These are phyloP conservation scores for Lecanosticta acicola DNA, from an alignment of 2,329 filamentous ascomycete genomes.

Conservation along the genomic window DNA sequence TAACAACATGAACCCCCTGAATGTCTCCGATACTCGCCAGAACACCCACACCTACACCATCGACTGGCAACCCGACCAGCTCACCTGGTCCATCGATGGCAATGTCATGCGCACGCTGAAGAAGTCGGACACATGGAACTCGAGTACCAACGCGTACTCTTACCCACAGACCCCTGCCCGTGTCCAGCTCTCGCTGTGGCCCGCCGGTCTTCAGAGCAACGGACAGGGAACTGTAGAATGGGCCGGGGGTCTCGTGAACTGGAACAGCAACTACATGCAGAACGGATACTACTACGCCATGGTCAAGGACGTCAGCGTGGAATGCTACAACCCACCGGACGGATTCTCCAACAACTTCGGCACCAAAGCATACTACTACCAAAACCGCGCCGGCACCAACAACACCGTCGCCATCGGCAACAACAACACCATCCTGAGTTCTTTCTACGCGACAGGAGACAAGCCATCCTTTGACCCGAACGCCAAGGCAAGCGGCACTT, in stretches of 20 bases:
- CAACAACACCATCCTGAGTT: constrained; percentile 69
- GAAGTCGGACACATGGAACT: constrained; percentile 78
- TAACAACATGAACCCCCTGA: constrained; percentile 67
- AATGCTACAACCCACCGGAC: constrained; percentile 80
- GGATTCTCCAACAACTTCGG: constrained; percentile 55
- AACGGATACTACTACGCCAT: constrained; percentile 85
- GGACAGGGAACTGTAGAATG: constrained; percentile 79
- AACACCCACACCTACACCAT: constrained; percentile 89
- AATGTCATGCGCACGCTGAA: constrained; percentile 67
- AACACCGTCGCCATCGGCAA: constrained; percentile 70
- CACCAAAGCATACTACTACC: constrained; percentile 69
- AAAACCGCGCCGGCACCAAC: constrained; percentile 60
- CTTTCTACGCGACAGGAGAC: constrained; percentile 72
- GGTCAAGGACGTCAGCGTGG: constrained; percentile 69
- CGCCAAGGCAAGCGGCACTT: constrained; percentile 27
- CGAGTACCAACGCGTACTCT: constrained; percentile 70
- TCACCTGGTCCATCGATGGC: constrained; percentile 85
- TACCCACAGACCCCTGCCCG: constrained; percentile 89
- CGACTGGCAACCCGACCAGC: constrained; percentile 79
- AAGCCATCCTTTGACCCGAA: constrained; percentile 53
- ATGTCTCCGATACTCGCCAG: constrained; percentile 62
- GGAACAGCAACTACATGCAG: constrained; percentile 75
- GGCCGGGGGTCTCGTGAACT: constrained; percentile 87
- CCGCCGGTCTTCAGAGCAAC: constrained; percentile 74
- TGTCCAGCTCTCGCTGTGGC: constrained; percentile 93